phyloP scores from a whole-genome alignment of 306 rosid genomes.

The Cajanus cajan region DNA sequence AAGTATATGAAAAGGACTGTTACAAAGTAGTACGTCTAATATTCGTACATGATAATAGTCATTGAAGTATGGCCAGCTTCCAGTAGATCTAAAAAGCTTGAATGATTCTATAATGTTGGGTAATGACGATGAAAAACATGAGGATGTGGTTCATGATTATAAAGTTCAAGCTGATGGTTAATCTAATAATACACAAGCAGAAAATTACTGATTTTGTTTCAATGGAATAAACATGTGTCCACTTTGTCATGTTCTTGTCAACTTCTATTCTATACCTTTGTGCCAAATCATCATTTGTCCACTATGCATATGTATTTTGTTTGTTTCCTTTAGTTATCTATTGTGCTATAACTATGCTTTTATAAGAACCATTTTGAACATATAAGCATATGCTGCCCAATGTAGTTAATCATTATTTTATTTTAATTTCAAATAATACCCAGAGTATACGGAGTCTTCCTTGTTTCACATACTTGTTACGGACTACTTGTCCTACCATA shows the following conservation, averaged over 20 bases:
- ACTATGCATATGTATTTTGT: not conserved
- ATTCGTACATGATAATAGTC: conserved; percentile 27
- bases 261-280: conserved; percentile 5
- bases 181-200: conserved; percentile 45
- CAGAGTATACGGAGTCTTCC: too few relatives aligned
- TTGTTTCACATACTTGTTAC: too few relatives aligned
- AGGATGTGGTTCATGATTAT: conserved; percentile 21
- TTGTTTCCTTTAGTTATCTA: not conserved
- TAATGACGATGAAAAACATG: conserved; percentile 40
- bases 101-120: conserved; percentile 42
- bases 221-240: conserved; percentile 65
- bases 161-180: conserved; percentile 39
- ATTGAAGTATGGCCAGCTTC: conserved; percentile 83
- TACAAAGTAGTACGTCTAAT: not conserved
- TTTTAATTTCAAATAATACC: too few relatives aligned
- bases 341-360: not conserved
- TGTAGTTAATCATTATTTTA: too few relatives aligned
- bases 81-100: conserved; percentile 57
- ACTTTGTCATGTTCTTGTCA: not conserved
- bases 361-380: not conserved
- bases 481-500: not conserved
- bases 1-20: not conserved
- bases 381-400: too few relatives aligned
- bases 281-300: not conserved
- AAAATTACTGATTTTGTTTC: conserved; percentile 47